These are phyloP conservation scores for Endocalyx cinctus DNA, from an alignment of 2,329 filamentous ascomycete genomes.

Conservation along the genomic window DNA sequence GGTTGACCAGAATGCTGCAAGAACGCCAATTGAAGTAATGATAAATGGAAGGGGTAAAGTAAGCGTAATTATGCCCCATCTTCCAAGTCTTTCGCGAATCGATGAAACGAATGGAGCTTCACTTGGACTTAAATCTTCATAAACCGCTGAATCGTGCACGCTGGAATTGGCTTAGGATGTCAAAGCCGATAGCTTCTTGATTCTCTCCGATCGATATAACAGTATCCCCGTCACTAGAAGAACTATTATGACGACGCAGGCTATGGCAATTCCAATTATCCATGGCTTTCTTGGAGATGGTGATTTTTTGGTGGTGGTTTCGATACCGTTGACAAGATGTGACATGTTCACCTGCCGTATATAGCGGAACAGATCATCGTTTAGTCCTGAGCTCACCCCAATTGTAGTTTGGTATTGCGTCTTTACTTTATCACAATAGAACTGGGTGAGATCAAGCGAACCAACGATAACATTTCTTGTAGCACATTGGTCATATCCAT, in stretches of 20 bases:
- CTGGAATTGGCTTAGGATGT: too few species aligned
- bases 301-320: neutral
- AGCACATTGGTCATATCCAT: neutral
- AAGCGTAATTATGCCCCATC: neutral
- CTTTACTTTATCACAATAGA: neutral
- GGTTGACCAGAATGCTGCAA: conserved; percentile 3
- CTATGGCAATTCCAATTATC: neutral
- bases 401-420: neutral
- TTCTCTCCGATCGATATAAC: neutral
- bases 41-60: conserved; percentile 1
- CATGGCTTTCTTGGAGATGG: neutral
- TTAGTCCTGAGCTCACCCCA: neutral
- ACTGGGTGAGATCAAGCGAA: neutral
- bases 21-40: conserved; percentile 1
- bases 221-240: conserved; percentile 1
- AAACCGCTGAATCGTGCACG: too few species aligned
- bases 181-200: conserved; percentile 23
- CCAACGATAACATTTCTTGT: neutral
- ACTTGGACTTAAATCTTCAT: too few species aligned
- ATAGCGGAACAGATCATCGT: neutral
- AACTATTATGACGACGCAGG: neutral
- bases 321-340: neutral
- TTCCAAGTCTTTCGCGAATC: conserved; percentile 1
- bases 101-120: neutral
- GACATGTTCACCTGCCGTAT: neutral